phyloP scores from a whole-genome alignment of 139 green algal species.

The Trebouxia sp. region DNA sequence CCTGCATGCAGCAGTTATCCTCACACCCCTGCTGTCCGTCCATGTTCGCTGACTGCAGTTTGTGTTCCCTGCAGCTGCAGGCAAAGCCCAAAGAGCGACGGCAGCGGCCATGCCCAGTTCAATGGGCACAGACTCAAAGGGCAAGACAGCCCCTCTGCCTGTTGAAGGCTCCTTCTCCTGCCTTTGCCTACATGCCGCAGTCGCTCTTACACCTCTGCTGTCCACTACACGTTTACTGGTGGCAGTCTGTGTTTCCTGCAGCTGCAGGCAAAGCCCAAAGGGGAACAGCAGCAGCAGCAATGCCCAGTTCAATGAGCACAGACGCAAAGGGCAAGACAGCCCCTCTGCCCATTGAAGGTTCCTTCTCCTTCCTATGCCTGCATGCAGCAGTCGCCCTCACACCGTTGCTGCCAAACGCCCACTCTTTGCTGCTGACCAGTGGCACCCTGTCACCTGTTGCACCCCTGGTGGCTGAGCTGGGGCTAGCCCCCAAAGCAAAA shows the following conservation, averaged over 20 bases:
- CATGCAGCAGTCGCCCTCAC: constrained; percentile 21
- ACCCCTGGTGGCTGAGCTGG: constrained; percentile 13
- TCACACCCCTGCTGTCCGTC: not conserved
- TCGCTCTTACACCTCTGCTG: not conserved
- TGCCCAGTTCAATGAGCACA: not conserved
- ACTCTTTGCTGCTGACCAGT: constrained; percentile 18
- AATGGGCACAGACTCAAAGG: not conserved
- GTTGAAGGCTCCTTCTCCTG: not conserved
- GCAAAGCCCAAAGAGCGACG: not conserved
- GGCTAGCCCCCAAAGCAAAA: not conserved
- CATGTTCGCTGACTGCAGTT: too few species aligned
- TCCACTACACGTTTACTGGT: not conserved
- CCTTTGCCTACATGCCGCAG: constrained; percentile 7
- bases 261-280: constrained; percentile 7
- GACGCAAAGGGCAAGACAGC: not conserved
- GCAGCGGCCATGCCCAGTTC: not conserved
- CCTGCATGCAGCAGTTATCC: constrained; percentile 22
- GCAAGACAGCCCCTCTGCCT: not conserved
- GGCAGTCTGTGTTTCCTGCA: not conserved
- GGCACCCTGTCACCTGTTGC: constrained; percentile 14
- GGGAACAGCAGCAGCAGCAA: not conserved
- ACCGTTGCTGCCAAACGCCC: not conserved
- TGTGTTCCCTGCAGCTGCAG: not conserved
- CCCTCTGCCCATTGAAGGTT: not conserved
- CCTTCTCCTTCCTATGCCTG: constrained; percentile 31